phyloP scores from a whole-genome alignment of 2,329 filamentous ascomycete species.

The Sclerotinia borealis region DNA sequence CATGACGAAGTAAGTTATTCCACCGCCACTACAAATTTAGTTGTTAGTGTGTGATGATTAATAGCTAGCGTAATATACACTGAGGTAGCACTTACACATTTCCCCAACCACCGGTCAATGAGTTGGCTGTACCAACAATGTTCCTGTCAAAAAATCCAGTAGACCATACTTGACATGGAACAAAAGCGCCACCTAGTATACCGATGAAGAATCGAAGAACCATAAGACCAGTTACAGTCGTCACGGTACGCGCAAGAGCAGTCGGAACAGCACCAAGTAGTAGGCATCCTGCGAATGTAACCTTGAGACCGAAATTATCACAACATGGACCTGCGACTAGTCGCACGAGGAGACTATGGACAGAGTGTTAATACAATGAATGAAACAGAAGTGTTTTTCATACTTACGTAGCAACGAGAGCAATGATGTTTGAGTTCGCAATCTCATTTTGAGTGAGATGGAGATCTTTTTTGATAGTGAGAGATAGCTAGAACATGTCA shows the following conservation, averaged over 20 bases:
- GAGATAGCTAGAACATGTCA: slow-evolving; percentile 18
- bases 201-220: slow-evolving; percentile 73
- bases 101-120: slow-evolving; percentile 76
- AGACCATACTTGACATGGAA: slow-evolving; percentile 87
- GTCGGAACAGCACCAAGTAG: slow-evolving; percentile 74
- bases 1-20: slow-evolving; percentile 92
- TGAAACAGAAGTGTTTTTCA: background rate
- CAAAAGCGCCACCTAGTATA: slow-evolving; percentile 71
- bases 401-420: slow-evolving; percentile 56
- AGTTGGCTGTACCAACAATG: slow-evolving; percentile 82
- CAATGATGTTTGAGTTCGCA: slow-evolving; percentile 86
- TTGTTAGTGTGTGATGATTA: background rate
- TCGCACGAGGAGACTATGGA: slow-evolving; percentile 56
- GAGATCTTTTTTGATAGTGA: slow-evolving; percentile 77
- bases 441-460: slow-evolving; percentile 64
- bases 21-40: slow-evolving; percentile 51
- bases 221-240: slow-evolving; percentile 61
- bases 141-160: slow-evolving; percentile 93
- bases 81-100: slow-evolving; percentile 46
- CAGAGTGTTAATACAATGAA: slow-evolving; percentile 1
- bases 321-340: slow-evolving; percentile 77
- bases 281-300: slow-evolving; percentile 73
- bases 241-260: slow-evolving; percentile 72
- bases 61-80: background rate
- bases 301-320: slow-evolving; percentile 74